phyloP scores from a whole-genome alignment of 495 filamentous ascomycete species.

The Chaetomidium leptoderma region DNA sequence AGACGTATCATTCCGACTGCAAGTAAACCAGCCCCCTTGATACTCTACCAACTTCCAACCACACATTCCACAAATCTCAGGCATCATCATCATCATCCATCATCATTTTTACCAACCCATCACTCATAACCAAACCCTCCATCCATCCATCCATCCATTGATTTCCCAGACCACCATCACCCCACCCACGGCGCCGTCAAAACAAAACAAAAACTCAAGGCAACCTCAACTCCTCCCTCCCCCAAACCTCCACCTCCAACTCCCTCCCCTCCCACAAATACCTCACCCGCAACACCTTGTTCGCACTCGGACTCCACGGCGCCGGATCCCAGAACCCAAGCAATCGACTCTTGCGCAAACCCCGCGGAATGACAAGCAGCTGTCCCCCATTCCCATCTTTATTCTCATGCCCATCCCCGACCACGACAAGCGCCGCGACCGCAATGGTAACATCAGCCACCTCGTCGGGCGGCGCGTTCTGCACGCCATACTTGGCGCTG shows the following conservation, averaged over 20 bases:
- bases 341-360: conserved; percentile 43
- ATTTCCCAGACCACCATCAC: neutral
- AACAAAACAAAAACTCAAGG: conserved; percentile 20
- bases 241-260: conserved; percentile 44
- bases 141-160: no score
- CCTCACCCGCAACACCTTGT: conserved; percentile 51
- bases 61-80: no score
- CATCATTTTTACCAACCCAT: neutral
- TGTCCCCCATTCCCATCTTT: conserved; percentile 12
- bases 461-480: conserved; percentile 29
- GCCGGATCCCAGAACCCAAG: conserved; percentile 57
- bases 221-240: conserved; percentile 43
- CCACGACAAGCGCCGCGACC: conserved; percentile 28
- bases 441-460: conserved; percentile 36
- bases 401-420: neutral
- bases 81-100: no score
- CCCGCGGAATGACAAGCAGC: conserved; percentile 21
- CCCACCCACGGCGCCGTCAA: neutral
- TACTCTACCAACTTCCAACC: no score
- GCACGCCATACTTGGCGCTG: conserved; percentile 34
- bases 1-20: no score
- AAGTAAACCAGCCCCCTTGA: no score
- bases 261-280: conserved; percentile 49
- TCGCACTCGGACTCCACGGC: conserved; percentile 45
- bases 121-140: no score